Evolutionary conservation across 768 basidiomycete species (phyloP), one percentile per base, ranked within the genome.

Genomic region (Chlorophyllum brunneum): DNA sequence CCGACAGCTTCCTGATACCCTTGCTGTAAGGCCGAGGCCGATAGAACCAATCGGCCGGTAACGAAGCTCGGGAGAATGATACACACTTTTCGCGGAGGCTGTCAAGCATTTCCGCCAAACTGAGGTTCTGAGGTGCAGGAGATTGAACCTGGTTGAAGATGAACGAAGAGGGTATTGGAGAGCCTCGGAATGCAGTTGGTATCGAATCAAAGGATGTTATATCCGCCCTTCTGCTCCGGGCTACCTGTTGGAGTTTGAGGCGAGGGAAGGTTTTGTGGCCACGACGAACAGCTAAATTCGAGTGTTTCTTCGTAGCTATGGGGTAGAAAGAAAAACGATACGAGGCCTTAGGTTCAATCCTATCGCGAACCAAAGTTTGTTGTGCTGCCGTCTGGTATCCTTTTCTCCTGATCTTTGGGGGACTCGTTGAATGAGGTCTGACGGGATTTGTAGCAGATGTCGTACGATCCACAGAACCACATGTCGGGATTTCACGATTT

Each of bases 11-110:
- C 20, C 36, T 33, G 34, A 39, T 31, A 30, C 37, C 51, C 31
- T 46, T 46, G 8, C 22, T 42, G 10, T n/a, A n/a, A 30, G 29
- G 27, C 44, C 43, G 37, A 53, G 37, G 37, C 30, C 44, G 43
- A 33, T 53, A 33, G 43, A 46, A 31, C 44, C 43, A 46, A 31
- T 40, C 51, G 18, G 27, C 10, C 13, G 51, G 51, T 26, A 46
- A 31, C 13, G 44, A 53, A n/a, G 31, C 51, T 18, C 30, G 31
- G 24, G 51, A 36, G 16, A 53, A 46, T 13, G 37, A 53, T 31
- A 20, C 44, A 23, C 44, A 53, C 23, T 51, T 51, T 44, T 43
- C 51, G 24, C 42, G 51, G 11, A 44, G 42, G 13, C 22, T 39
- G 13, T 30, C 37, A n/a, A 46, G 44, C 43, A 53, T 53, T 39